A percentile compares a stretch with the other conserved stretches of the same genome.
These are phyloP conservation scores for Gomphus sp. DNA, from an alignment of 1,284 basidiomycete genomes.

Conservation along the genomic window DNA sequence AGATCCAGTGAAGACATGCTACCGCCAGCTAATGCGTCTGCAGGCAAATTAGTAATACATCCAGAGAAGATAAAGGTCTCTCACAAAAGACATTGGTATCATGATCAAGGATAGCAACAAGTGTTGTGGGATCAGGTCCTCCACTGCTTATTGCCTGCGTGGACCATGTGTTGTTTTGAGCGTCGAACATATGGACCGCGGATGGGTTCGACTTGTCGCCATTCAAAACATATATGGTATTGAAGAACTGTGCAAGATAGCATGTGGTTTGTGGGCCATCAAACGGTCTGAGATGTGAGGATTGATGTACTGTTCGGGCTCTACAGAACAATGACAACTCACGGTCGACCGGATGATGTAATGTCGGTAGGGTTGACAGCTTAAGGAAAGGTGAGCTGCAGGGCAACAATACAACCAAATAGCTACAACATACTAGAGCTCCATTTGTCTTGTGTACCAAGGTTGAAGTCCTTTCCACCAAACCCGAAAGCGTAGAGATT, in stretches of 20 bases:
- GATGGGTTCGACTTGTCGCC: conserved; percentile 60
- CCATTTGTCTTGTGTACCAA: conserved; percentile 59
- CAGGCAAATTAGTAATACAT: background rate
- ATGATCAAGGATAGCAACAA: conserved; percentile 71
- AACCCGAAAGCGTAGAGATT: conserved; percentile 68
- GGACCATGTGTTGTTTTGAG: conserved; percentile 52
- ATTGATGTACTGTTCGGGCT: background rate
- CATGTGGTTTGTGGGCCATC: conserved; percentile 58
- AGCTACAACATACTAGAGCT: conserved; percentile 34
- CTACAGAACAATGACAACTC: conserved; percentile 23
- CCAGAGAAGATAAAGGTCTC: conserved; percentile 17
- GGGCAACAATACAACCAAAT: background rate
- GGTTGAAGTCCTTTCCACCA: conserved; percentile 65
- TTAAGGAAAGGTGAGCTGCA: conserved; percentile 16
- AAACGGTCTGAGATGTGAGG: conserved; percentile 44
- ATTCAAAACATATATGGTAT: conserved; percentile 73
- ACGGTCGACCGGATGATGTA: conserved; percentile 61
- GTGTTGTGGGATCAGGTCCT: conserved; percentile 36
- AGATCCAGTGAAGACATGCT: conserved; percentile 63
- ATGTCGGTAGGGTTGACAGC: conserved; percentile 49
- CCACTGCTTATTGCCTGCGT: conserved; percentile 40
- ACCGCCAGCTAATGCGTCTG: conserved; percentile 52
- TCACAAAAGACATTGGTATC: conserved; percentile 80
- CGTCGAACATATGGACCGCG: conserved; percentile 61
- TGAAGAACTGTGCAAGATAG: conserved; percentile 67